Evolutionary conservation across 306 rosid species (phyloP).

Genomic region (Prunus davidiana): DNA sequence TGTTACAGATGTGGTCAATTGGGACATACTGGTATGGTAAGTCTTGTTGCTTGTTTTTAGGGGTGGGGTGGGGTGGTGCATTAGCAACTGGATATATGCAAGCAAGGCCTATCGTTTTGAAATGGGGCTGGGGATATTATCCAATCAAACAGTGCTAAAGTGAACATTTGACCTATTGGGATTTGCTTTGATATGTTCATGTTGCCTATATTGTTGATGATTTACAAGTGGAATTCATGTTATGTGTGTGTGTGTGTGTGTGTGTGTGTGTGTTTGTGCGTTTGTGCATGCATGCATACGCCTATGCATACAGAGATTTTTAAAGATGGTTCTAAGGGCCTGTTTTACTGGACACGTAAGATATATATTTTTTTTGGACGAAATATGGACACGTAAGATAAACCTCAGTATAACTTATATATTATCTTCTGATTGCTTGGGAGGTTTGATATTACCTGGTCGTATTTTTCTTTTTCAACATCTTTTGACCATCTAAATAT

Average conservation of each 20-base stretch:
- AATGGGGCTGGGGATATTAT: background rate
- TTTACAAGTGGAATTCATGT: background rate
- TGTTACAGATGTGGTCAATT: slow-evolving; percentile 82
- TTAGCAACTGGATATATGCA: background rate
- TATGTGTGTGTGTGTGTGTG: background rate
- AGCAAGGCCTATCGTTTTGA: background rate
- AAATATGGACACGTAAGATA: background rate
- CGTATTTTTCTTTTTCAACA: background rate
- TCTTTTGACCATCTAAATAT: background rate
- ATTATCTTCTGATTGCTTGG: background rate
- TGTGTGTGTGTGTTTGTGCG: too few relatives aligned
- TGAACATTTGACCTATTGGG: background rate
- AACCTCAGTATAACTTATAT: too few relatives aligned
- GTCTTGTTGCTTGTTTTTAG: slow-evolving; percentile 16
- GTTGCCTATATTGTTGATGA: background rate
- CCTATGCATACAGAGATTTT: background rate
- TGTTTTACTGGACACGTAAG: background rate
- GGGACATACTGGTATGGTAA: slow-evolving; percentile 94
- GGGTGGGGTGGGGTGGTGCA: background rate
- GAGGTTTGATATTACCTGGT: background rate
- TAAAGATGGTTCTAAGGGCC: background rate
- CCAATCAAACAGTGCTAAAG: background rate
- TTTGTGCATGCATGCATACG: background rate
- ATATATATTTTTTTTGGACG: too few relatives aligned
- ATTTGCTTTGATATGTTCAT: background rate